Percentiles rank a stretch among this genome's conserved stretches.
These are phyloP conservation scores for Scortechinia acanthostroma DNA, from an alignment of 2,329 filamentous ascomycete species.

Conservation along the genomic window DNA sequence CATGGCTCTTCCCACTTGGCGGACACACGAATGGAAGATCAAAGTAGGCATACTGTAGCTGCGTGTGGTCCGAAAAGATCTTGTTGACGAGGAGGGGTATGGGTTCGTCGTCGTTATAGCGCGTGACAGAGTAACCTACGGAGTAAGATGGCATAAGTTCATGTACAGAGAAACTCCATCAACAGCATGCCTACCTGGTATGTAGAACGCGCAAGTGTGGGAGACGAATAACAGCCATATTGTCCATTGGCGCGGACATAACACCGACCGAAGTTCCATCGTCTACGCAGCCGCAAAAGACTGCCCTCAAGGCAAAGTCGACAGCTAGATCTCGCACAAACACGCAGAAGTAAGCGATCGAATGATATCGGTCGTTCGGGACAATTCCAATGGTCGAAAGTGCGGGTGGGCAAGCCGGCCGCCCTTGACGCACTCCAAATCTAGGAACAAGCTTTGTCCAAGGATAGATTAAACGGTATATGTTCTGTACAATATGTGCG, in stretches of 20 bases:
- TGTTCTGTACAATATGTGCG: too few species aligned
- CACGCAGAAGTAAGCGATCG: too few species aligned
- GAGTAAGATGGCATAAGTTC: not conserved
- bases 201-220: not conserved
- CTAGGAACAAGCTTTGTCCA: too few species aligned
- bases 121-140: slow-evolving; percentile 76
- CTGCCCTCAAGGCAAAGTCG: too few species aligned
- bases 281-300: too few species aligned
- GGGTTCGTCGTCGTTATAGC: slow-evolving; percentile 68
- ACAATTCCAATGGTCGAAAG: too few species aligned
- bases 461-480: too few species aligned
- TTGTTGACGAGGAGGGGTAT: slow-evolving; percentile 88
- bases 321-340: too few species aligned
- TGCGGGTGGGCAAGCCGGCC: too few species aligned
- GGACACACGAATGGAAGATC: slow-evolving; percentile 83
- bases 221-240: not conserved
- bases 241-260: not conserved
- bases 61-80: slow-evolving; percentile 80
- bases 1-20: slow-evolving; percentile 59
- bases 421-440: too few species aligned
- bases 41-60: slow-evolving; percentile 86
- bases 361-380: too few species aligned
- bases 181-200: not conserved
- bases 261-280: not conserved
- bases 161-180: not conserved